These are phyloP conservation scores for Lasiosphaeria hispida DNA, from an alignment of 495 filamentous ascomycete species.

Conservation along the genomic window DNA sequence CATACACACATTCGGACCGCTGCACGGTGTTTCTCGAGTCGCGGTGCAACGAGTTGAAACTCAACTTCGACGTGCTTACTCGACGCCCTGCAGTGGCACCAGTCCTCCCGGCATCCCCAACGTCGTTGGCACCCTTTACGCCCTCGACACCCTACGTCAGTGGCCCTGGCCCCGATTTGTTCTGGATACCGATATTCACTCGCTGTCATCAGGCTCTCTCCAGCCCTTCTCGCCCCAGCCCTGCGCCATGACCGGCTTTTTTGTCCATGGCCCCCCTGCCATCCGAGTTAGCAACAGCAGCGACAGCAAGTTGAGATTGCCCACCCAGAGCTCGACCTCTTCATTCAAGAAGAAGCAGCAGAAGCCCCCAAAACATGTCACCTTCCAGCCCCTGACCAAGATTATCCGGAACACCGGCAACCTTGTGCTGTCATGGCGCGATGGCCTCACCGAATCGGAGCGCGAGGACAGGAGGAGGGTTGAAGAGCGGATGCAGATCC, in stretches of 20 bases:
- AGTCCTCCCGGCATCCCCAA: too few relatives aligned
- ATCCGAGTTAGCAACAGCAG: constrained; percentile 13
- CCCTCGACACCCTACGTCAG: neutral
- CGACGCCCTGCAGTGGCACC: neutral
- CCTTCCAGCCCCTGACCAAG: constrained; percentile 20
- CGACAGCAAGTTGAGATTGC: constrained; percentile 10
- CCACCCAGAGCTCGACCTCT: neutral
- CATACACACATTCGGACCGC: too few relatives aligned
- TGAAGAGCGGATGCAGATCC: constrained; percentile 61
- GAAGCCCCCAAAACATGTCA: constrained; percentile 5
- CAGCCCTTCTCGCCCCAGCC: neutral
- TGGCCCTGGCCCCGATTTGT: neutral
- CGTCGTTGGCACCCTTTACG: neutral
- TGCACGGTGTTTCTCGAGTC: too few relatives aligned
- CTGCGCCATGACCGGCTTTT: constrained; percentile 27
- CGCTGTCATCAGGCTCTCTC: neutral
- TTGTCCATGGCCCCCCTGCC: constrained; percentile 19
- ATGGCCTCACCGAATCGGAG: constrained; percentile 56
- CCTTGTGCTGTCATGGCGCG: constrained; percentile 48
- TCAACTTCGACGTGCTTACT: neutral
- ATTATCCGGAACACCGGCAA: constrained; percentile 39
- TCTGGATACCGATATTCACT: neutral
- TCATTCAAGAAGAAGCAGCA: constrained; percentile 15
- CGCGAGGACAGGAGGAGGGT: constrained; percentile 46
- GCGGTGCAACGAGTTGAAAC: neutral